Conservation (phyloP, 2,329 filamentous ascomycete genomes). For the Juglanconis juglandina region DNA sequence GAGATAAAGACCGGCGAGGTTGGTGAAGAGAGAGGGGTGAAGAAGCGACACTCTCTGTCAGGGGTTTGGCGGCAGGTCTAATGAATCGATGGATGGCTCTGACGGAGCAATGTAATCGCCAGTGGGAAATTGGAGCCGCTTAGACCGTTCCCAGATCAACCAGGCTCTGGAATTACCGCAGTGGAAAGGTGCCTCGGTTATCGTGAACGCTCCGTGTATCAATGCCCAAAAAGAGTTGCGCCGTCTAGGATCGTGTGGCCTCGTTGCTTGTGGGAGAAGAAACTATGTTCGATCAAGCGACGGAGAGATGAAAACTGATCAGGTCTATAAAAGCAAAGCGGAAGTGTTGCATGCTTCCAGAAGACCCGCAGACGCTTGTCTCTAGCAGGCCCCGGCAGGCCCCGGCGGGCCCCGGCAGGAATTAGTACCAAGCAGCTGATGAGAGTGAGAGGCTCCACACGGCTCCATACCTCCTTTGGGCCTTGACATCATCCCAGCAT, state of each 20-base stretch:
- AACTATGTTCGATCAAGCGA: neutral
- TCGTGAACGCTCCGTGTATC: neutral
- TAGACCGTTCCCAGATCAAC: conserved; percentile 14
- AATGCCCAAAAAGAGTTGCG: neutral
- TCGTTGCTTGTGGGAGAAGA: neutral
- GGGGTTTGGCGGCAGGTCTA: neutral
- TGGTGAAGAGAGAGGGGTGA: neutral
- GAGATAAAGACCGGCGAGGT: conserved; percentile 2
- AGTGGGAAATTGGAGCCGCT: conserved; percentile 17
- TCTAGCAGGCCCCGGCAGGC: neutral
- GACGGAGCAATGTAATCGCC: conserved; percentile 5
- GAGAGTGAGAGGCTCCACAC: neutral
- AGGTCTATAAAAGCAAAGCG: neutral
- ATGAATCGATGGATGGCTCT: conserved; percentile 7
- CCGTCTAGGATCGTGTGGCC: neutral
- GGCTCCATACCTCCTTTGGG: neutral
- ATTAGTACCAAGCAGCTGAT: neutral
- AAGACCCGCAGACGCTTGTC: neutral
- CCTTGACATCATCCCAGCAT: neutral
- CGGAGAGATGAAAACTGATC: neutral
- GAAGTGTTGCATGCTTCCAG: neutral
- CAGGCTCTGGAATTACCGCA: conserved; percentile 18
- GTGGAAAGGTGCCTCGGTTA: neutral
- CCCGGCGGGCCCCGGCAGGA: neutral
- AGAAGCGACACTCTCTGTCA: neutral